Base-by-base conservation (phyloP, 495 filamentous ascomycete genomes). In the Aspergillus cristatus region DNA sequence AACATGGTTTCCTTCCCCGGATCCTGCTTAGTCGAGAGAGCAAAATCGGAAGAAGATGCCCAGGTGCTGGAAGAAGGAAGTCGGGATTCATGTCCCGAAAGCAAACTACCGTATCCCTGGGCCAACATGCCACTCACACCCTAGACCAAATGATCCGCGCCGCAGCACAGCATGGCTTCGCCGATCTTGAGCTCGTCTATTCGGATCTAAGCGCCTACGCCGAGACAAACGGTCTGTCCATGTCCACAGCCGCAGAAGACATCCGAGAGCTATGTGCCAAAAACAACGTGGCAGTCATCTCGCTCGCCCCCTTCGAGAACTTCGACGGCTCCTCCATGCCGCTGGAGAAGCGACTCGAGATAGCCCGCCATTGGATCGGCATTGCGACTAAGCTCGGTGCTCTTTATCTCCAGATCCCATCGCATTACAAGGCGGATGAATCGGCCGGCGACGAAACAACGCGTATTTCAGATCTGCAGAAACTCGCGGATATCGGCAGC, bases 291-390 rank as follows among this genome's bases (percentile, higher is more conserved):
- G 49, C 58, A 11, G 72, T 84, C 22, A 42, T 86, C 17, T 77
- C 78, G 20, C 60, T 86, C 3, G 81, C 86, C 47, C 81, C 82
- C 5, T 86, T 86, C 51, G 74, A 76, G 62, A 79, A 84, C 50
- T 84, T 79, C 58, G 81, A 86, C 48, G 82, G 82, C 14, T 39
- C 59, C 16, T 58, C 64, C 33, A 57, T 54, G 6, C 48, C 63
- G 3, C 59, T 74, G 12, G 48, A 75, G 6, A 60, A 74, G n/a
- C 70, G 84, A 53, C 61, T 86, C 16, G 54, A 71, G 11, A 68
- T 78, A 42, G 68, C 82, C 13, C 50, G 57, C 8, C 60, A 76
- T 12, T 86, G 81, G 82, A 72, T 88, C 25, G 46, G 71, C 31
- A 53, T 86, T 3, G 76, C 75, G 5, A 65, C 71, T 24, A 55